Conservation (phyloP, 371 early-diverging fungal genomes). For the Paraphysoderma sedebokerense region DNA sequence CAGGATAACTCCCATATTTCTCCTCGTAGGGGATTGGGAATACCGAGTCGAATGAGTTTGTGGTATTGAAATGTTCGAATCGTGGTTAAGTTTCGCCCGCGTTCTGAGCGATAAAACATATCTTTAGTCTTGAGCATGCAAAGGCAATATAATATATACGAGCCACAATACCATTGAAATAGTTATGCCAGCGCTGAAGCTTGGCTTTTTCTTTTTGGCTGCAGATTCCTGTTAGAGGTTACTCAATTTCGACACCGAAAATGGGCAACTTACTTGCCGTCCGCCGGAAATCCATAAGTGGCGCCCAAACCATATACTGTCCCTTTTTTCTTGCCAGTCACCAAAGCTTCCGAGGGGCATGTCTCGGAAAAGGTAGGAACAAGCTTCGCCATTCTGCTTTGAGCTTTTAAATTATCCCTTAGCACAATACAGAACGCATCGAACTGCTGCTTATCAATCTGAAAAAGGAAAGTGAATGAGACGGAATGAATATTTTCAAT, state of each 20-base stretch:
- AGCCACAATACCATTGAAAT: too few relatives aligned
- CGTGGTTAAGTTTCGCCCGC: slow-evolving; percentile 80
- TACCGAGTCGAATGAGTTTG: slow-evolving; percentile 79
- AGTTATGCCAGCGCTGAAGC: too few relatives aligned
- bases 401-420: slow-evolving; percentile 26
- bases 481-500: slow-evolving; percentile 37
- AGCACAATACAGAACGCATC: slow-evolving; percentile 36
- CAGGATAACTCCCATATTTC: slow-evolving; percentile 92
- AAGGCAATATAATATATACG: too few relatives aligned
- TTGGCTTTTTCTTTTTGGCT: too few relatives aligned
- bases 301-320: slow-evolving; percentile 47
- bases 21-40: slow-evolving; percentile 78
- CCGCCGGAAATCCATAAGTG: slow-evolving; percentile 69
- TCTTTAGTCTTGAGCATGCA: too few relatives aligned
- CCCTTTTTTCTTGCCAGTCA: slow-evolving; percentile 33
- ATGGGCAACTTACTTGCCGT: slow-evolving; percentile 32
- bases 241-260: too few relatives aligned
- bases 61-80: slow-evolving; percentile 62
- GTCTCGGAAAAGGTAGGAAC: slow-evolving; percentile 44
- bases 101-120: slow-evolving; percentile 33
- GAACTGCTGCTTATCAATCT: slow-evolving; percentile 15
- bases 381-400: slow-evolving; percentile 1
- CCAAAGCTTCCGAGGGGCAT: slow-evolving; percentile 51
- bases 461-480: slow-evolving; percentile 11
- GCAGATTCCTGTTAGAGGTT: too few relatives aligned